Base-by-base conservation (phyloP, 768 basidiomycete species). In the Phylloporus scabripes region DNA sequence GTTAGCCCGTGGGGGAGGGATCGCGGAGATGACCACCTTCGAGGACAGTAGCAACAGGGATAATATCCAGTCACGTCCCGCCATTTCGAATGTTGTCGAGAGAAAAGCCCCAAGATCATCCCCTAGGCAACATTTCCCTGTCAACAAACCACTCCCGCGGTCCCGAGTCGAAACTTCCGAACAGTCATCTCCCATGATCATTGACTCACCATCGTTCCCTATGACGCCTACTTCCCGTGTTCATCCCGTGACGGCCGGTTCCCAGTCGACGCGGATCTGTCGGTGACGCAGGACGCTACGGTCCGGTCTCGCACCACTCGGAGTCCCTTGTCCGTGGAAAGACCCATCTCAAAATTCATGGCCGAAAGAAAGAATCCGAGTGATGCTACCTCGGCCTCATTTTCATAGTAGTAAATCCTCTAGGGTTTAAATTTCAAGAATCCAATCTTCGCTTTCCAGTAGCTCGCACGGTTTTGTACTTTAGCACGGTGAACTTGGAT, bases 51-150 rank as follows among this genome's bases (percentile, higher is more conserved):
- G 65, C 64, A 4, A 32, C 58, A 31, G 47, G 38, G 60, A 67
- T 28, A 70, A 72, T 0, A 66, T 71, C 17, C 69, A 11, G 26
- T 38, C 72, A 8, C 77, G 75, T 46, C 51, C 65, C 1, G 40
- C 59, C 10, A 29, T 65, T 10, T 56, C 61, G 14, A 45, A 47
- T 21, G 53, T 67, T 20, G 42, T 67, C 12, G 65, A 66, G 39
- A 54, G 63, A 23, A 67, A 58, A 23, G 37, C 36, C 5, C 51
- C 57, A 10, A 48, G 36, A 37, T 40, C 48, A 1, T 7, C 32
- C 36, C 48, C 51, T 48, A 36, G 33, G 20, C 54, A 52, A 31
- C 48, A 4, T 7, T 62, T 60, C 31, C 54, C 51, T 48, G 20
- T 51, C 40, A 61, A 57, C 41, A 55, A 49, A 36, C 48, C 63